These are phyloP conservation scores for Cystofilobasidium ferigula DNA, from an alignment of 768 basidiomycete genomes.

Conservation along the genomic window DNA sequence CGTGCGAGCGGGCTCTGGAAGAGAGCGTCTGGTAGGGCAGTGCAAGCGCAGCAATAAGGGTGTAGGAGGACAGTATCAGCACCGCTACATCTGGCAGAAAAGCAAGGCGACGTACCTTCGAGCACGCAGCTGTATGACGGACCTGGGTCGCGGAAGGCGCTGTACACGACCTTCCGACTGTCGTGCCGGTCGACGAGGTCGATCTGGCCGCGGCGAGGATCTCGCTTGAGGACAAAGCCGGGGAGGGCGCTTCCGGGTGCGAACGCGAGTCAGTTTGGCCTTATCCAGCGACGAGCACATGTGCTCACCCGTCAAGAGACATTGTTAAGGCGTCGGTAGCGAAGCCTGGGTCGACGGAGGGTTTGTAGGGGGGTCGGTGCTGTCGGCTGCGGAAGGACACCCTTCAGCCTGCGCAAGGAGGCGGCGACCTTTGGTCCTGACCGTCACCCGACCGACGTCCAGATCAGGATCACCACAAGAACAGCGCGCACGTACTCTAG, in stretches of 20 bases:
- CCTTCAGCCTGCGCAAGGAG: no score
- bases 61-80: no score
- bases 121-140: background rate
- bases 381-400: no score
- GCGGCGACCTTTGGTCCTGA: no score
- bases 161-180: slow-evolving; percentile 6
- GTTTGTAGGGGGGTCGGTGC: no score
- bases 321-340: background rate
- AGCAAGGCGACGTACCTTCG: slow-evolving; percentile 1
- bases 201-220: background rate
- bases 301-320: background rate
- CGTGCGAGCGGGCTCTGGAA: background rate
- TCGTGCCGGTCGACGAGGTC: background rate
- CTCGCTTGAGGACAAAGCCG: background rate
- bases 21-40: background rate
- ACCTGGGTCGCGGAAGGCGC: background rate
- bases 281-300: no score
- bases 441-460: no score
- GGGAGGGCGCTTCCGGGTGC: background rate
- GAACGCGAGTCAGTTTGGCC: background rate
- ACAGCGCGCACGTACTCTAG: no score
- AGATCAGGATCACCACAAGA: no score
- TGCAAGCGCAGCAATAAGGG: background rate
- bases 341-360: no score
- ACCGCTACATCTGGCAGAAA: no score